phyloP scores from a whole-genome alignment of 2,329 filamentous ascomycete genomes.

The Pseudogymnoascus sp. region DNA sequence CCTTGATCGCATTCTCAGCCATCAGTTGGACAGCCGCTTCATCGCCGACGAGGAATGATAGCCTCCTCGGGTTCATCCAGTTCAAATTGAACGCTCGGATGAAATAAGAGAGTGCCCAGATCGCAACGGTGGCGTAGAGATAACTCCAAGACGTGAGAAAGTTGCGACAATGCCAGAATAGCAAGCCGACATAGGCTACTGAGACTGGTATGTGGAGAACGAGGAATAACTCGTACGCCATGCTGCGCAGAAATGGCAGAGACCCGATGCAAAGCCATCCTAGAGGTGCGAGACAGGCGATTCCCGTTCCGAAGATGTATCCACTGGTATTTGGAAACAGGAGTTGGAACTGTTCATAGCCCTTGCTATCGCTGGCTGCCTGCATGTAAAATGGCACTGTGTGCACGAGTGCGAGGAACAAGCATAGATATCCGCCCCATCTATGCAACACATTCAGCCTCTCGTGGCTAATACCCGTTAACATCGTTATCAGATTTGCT shows the following conservation, averaged over 20 bases:
- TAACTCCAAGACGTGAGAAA: conserved; percentile 87
- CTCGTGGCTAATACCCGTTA: conserved; percentile 89
- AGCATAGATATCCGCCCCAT: conserved; percentile 81
- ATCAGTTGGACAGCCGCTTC: conserved; percentile 85
- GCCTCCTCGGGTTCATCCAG: conserved; percentile 73
- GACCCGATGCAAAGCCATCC: conserved; percentile 80
- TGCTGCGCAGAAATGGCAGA: conserved; percentile 66
- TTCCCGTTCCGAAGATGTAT: conserved; percentile 77
- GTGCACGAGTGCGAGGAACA: conserved; percentile 77
- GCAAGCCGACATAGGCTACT: conserved; percentile 69
- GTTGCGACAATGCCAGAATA: conserved; percentile 96
- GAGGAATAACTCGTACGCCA: conserved; percentile 82
- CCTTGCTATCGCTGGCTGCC: conserved; percentile 75
- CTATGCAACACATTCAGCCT: conserved; percentile 87
- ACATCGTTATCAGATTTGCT: conserved; percentile 72
- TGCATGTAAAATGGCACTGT: conserved; percentile 85
- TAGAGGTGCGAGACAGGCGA: conserved; percentile 74
- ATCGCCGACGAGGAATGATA: conserved; percentile 81
- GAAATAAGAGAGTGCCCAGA: conserved; percentile 70
- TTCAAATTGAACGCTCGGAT: conserved; percentile 78
- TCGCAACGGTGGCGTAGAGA: conserved; percentile 70
- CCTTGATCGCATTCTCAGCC: conserved; percentile 89
- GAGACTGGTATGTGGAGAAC: conserved; percentile 75
- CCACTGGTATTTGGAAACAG: conserved; percentile 60
- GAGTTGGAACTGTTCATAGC: conserved; percentile 60